Conservation (phyloP, 1,139 yeast genomes). For the Wickerhamiella infanticola region DNA sequence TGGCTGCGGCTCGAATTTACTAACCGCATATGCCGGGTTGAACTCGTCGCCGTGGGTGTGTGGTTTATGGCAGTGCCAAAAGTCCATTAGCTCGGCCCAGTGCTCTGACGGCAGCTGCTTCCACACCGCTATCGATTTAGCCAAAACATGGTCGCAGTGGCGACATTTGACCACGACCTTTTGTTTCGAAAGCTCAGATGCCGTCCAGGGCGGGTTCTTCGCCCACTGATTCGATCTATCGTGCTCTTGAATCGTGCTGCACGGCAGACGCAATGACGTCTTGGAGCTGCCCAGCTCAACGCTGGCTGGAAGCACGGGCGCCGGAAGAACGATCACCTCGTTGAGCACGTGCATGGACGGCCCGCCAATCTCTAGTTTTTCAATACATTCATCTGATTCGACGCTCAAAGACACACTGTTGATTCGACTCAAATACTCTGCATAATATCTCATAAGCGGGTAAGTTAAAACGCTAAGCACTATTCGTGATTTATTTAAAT, state of each 20-base stretch:
- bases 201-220: slow-evolving; percentile 1
- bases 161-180: not conserved
- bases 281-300: too few relatives aligned
- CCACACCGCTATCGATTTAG: slow-evolving; percentile 13
- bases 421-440: slow-evolving; percentile 24
- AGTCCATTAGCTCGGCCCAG: slow-evolving; percentile 94
- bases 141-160: not conserved
- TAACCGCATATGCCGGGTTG: slow-evolving; percentile 17
- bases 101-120: slow-evolving; percentile 75
- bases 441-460: slow-evolving; percentile 16
- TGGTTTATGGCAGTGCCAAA: slow-evolving; percentile 97
- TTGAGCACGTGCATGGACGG: too few relatives aligned
- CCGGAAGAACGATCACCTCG: too few relatives aligned
- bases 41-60: slow-evolving; percentile 21
- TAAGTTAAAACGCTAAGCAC: too few relatives aligned
- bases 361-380: too few relatives aligned
- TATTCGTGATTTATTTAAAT: too few relatives aligned
- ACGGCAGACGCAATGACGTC: not conserved
- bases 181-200: not conserved
- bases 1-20: slow-evolving; percentile 32
- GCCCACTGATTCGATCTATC: not conserved
- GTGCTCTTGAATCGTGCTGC: not conserved
- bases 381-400: too few relatives aligned
- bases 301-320: too few relatives aligned
- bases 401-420: slow-evolving; percentile 15